Base-by-base conservation (phyloP, 192 early-diverging fungal genomes). In the Umbelopsis isabellina region DNA sequence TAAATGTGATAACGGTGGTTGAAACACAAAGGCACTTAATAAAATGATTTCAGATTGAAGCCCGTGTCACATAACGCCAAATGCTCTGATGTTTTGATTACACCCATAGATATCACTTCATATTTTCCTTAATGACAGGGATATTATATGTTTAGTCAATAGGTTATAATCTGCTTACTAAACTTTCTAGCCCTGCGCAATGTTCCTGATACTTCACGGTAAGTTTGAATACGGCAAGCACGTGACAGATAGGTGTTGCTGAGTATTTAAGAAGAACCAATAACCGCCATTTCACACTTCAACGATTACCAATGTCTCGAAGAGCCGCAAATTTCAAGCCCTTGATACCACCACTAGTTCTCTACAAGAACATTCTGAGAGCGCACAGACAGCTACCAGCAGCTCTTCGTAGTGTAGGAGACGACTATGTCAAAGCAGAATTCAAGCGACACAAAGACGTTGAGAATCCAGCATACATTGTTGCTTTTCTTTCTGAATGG, bases 401-500 rank as follows among this genome's bases (percentile, higher is more conserved):
- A 15, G 72, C 82, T 46, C 79, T 84, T 71, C 83, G 86, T 10
- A 73, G 75, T 30, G 61, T 88, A n/a, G 86, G 86, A 11, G 84
- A 88, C 52, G 83, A 82, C 25, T 88, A 88, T 73, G 86, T 88
- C 65, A 88, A 86, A 71, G 71, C 86, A 9, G 86, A 88, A 58
- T 88, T 88, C 48, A 76, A 72, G 46, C 79, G 83, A 49, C 86
- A 88, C 73, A 84, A 84, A 53, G 69, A 78, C 66, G 69, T 84
- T 47, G 81, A 84, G 23, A 88, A 88, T 50, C 83, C 86, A 16
- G 69, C 81, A 12, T 82, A 88, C 35, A 83, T 88, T 67, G 80
- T 88, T 21, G 86, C 83, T 18, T 88, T 88, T 67, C 64, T 88
- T 5, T 75, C 75, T 49, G 83, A 88, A 55, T 88, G 86, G 86